These are phyloP conservation scores for Trichophaea hybrida DNA, from an alignment of 2,329 filamentous ascomycete species.

Conservation along the genomic window DNA sequence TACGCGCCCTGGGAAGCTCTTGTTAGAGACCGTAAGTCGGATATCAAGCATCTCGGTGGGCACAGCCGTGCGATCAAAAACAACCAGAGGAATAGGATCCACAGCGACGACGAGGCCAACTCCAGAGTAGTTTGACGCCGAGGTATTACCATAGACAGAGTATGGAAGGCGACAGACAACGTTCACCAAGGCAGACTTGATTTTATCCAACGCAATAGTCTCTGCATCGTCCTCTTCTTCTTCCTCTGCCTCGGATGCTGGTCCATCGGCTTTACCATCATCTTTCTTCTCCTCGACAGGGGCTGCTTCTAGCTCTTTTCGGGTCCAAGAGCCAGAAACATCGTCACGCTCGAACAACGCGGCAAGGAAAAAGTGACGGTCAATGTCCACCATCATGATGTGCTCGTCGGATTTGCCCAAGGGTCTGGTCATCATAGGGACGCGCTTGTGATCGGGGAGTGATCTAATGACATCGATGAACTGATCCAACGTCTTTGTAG, in stretches of 20 bases:
- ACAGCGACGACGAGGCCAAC: conserved; percentile 26
- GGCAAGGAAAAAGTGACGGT: conserved; percentile 27
- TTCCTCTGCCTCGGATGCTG: conserved; percentile 18
- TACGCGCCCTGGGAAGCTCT: conserved; percentile 26
- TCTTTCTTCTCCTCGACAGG: conserved; percentile 7
- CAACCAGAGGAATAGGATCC: conserved; percentile 26
- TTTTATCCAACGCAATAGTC: conserved; percentile 24
- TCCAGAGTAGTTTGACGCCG: conserved; percentile 26
- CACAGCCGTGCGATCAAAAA: conserved; percentile 27
- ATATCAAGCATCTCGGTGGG: conserved; percentile 29
- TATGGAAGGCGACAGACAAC: conserved; percentile 27
- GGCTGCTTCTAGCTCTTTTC: conserved; percentile 23
- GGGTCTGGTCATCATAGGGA: conserved; percentile 27
- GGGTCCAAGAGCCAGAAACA: conserved; percentile 24
- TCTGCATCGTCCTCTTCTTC: conserved; percentile 25
- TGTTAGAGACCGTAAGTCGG: conserved; percentile 27
- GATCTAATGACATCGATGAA: conserved; percentile 26
- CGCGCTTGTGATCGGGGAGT: conserved; percentile 25
- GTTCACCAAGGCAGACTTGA: conserved; percentile 26
- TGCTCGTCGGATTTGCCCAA: conserved; percentile 27
- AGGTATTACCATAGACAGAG: conserved; percentile 27
- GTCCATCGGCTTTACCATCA: conserved; percentile 4
- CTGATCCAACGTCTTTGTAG: conserved; percentile 25
- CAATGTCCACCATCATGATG: conserved; percentile 27
- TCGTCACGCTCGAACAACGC: conserved; percentile 27